Evolutionary conservation across 2,329 filamentous ascomycete species (phyloP).

Genomic region (Claviceps quebecensis): DNA sequence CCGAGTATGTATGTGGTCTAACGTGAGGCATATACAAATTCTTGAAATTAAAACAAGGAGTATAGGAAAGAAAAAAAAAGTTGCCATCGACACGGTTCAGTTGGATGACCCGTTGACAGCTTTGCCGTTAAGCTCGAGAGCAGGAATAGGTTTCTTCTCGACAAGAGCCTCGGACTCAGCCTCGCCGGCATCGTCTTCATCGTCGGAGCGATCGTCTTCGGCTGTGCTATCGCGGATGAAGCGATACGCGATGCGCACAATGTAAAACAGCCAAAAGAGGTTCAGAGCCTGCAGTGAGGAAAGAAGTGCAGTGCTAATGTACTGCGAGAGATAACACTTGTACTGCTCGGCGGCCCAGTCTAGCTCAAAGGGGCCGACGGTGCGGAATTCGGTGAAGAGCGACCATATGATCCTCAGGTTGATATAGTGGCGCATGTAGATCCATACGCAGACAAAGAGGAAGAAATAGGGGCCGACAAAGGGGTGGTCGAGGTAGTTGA

Average conservation of each 20-base stretch:
- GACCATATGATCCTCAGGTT: conserved; percentile 67
- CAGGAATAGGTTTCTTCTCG: conserved; percentile 11
- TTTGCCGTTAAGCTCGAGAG: conserved; percentile 11
- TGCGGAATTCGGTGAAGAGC: conserved; percentile 61
- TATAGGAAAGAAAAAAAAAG: neutral
- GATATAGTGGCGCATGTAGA: conserved; percentile 78
- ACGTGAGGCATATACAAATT: no score
- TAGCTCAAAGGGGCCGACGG: conserved; percentile 59
- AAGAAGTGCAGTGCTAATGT: conserved; percentile 52
- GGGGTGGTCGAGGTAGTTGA: conserved; percentile 76
- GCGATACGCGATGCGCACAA: conserved; percentile 59
- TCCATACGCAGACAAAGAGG: conserved; percentile 70
- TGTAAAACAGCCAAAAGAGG: conserved; percentile 70
- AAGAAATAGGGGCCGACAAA: conserved; percentile 76
- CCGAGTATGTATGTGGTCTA: no score
- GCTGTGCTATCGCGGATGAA: conserved; percentile 47
- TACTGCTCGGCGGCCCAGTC: conserved; percentile 67
- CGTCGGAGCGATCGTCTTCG: conserved; percentile 60
- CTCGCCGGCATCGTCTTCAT: conserved; percentile 41
- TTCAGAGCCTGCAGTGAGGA: conserved; percentile 59
- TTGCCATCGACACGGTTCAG: neutral
- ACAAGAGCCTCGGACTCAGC: conserved; percentile 22
- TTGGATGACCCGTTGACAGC: conserved; percentile 7
- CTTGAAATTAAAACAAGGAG: neutral
- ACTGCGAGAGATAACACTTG: conserved; percentile 58